Conservation (phyloP, 371 early-diverging fungal genomes). For the Funneliformis caledonium region DNA sequence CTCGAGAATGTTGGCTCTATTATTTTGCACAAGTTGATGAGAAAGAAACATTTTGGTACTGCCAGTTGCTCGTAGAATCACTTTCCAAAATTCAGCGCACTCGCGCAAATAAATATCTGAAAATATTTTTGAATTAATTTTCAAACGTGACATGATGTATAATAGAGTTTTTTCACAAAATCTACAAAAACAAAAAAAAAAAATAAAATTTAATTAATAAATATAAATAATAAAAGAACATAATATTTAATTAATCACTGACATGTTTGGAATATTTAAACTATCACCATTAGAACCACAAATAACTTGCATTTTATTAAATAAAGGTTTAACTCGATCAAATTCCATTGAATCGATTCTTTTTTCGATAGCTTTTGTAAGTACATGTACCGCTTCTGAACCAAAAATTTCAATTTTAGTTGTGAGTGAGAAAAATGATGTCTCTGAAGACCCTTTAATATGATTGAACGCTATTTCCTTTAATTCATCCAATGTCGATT, state of each 20-base stretch:
- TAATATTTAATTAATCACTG: background rate
- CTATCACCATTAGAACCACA: background rate
- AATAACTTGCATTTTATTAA: constrained; percentile 8
- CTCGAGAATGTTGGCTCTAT: background rate
- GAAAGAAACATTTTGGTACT: background rate
- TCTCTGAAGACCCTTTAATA: background rate
- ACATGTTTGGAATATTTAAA: constrained; percentile 4
- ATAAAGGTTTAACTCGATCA: background rate
- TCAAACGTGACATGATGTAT: constrained; percentile 9
- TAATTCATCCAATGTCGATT: background rate
- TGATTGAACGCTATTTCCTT: background rate
- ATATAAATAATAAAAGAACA: background rate
- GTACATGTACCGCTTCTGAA: no score
- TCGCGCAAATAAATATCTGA: background rate
- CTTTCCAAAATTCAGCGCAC: constrained; percentile 10
- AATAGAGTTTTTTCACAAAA: constrained; percentile 28
- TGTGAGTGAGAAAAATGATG: no score
- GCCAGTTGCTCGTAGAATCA: constrained; percentile 3
- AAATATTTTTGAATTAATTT: background rate
- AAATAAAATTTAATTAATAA: background rate
- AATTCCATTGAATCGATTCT: background rate
- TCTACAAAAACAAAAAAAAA: background rate
- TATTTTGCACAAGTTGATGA: constrained; percentile 5
- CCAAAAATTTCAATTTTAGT: no score
- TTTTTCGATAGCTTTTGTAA: background rate